Conservation (phyloP, 1,139 yeast genomes). For the Taphrina populina region DNA sequence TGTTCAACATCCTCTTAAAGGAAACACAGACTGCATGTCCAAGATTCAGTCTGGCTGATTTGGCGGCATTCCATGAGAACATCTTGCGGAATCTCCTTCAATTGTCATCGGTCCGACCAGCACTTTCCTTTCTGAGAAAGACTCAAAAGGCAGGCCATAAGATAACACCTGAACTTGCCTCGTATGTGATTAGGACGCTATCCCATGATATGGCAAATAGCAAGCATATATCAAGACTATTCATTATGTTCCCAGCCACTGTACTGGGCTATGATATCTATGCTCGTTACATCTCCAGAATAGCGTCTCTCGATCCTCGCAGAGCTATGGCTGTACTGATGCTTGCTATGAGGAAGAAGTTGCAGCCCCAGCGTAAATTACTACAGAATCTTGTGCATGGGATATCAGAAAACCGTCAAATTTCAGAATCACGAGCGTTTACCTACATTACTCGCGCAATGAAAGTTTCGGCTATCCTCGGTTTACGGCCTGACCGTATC, state of each 20-base stretch:
- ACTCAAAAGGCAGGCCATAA: not conserved
- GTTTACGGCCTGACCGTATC: not conserved
- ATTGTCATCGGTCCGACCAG: not conserved
- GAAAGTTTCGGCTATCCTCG: not conserved
- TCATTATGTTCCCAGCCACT: not conserved
- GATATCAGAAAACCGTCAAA: not conserved
- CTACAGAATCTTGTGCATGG: conserved; percentile 10
- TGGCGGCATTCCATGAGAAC: not conserved
- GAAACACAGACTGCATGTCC: too few relatives aligned
- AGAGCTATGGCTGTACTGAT: conserved; percentile 1
- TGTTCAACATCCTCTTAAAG: too few relatives aligned
- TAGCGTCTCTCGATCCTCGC: not conserved
- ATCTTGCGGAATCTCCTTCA: not conserved
- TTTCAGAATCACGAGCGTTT: conserved; percentile 7
- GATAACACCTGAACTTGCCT: not conserved
- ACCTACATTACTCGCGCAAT: not conserved
- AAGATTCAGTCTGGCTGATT: too few relatives aligned
- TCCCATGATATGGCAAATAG: not conserved
- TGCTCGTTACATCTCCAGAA: conserved; percentile 16
- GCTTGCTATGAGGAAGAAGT: not conserved
- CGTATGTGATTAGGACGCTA: not conserved
- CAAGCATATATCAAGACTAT: not conserved
- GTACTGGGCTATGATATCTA: conserved; percentile 6
- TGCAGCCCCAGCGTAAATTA: not conserved
- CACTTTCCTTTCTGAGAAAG: not conserved